Percentiles rank a stretch among this genome's conserved stretches.
phyloP scores from a whole-genome alignment of 306 rosid species.

The Malus orientalis region DNA sequence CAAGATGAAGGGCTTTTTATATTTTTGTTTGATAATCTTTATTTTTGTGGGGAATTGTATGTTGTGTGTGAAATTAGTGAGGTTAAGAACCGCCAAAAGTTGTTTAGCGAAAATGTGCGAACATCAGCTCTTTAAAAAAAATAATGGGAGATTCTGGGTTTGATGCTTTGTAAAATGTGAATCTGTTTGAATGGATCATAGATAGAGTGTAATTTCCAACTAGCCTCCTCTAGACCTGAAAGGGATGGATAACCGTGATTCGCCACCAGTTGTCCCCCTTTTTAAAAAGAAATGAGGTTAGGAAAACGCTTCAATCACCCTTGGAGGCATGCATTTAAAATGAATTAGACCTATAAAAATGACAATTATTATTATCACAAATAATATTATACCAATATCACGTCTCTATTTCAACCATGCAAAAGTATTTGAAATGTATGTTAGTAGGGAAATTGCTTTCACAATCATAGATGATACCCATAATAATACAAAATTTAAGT shows the following conservation, averaged over 20 bases:
- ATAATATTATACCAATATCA: background rate
- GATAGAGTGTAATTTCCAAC: no score
- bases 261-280: no score
- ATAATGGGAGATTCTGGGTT: no score
- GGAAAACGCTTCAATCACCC: slow-evolving; percentile 15
- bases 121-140: no score
- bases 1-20: background rate
- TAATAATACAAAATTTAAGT: background rate
- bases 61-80: slow-evolving; percentile 9
- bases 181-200: fast-evolving
- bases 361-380: background rate
- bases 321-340: slow-evolving; percentile 3
- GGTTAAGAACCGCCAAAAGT: background rate
- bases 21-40: background rate
- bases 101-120: no score
- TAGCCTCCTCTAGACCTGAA: fast-evolving
- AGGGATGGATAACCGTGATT: no score
- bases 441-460: background rate
- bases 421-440: background rate
- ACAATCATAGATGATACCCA: background rate
- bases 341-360: background rate
- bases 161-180: no score
- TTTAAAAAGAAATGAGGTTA: background rate
- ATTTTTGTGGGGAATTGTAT: background rate
- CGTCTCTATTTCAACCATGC: background rate